These are phyloP conservation scores for Murraya paniculata DNA, from an alignment of 345 rosid species.

Conservation along the genomic window DNA sequence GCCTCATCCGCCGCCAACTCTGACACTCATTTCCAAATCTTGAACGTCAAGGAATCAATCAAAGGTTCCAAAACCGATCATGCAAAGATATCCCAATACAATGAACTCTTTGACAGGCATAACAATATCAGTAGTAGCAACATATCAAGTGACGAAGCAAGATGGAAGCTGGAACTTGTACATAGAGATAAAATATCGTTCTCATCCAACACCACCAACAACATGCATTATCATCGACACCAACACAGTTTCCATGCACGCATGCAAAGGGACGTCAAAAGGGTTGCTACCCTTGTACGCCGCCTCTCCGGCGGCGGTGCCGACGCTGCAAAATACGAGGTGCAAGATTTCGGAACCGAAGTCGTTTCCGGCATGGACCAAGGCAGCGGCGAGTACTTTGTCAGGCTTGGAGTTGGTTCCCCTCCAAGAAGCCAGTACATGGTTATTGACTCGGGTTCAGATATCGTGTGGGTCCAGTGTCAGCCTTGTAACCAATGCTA, in stretches of 20 bases:
- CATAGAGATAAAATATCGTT: conserved; percentile 59
- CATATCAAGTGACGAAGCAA: neutral
- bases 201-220: neutral
- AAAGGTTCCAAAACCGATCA: conserved; percentile 22
- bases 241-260: conserved; percentile 55
- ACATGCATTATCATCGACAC: conserved; percentile 32
- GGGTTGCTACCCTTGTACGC: conserved; percentile 56
- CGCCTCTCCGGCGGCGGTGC: conserved; percentile 34
- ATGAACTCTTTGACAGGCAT: conserved; percentile 22
- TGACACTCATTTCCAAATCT: conserved; percentile 47
- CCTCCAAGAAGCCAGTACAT: conserved; percentile 82
- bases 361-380: conserved; percentile 95
- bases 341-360: conserved; percentile 74
- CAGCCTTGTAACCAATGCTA: conserved; percentile 90
- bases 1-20: conserved; percentile 16
- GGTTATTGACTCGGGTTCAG: conserved; percentile 95
- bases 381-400: conserved; percentile 95
- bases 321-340: conserved; percentile 3
- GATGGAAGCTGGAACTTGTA: conserved; percentile 48
- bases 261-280: conserved; percentile 52
- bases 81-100: conserved; percentile 26
- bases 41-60: conserved; percentile 43
- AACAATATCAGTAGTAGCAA: neutral
- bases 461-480: conserved; percentile 97
- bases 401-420: conserved; percentile 87